Evolutionary conservation across 163 green algal species (phyloP), one percentile per base, ranked within the genome.

Genomic region (Trebouxiophyceae sp.): DNA sequence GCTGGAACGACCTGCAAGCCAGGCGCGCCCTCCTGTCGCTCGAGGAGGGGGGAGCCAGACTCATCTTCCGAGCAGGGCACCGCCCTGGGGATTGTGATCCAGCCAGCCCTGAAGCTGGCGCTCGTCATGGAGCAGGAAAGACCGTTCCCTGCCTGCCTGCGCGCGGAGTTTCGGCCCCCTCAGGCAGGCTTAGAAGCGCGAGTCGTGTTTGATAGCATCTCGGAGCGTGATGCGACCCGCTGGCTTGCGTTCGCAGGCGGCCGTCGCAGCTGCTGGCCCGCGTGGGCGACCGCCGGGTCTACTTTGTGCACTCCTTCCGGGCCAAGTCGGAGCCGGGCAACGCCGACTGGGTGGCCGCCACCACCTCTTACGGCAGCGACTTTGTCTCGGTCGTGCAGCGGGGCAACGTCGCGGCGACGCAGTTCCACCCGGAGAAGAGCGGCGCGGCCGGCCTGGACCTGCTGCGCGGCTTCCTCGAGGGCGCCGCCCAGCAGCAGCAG

Each of bases 401-500:
- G 45, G 93, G 91, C 24, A 70, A 91, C 28, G 85, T 95, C 20
- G 47, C 74, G 56, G 86, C 84, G 22, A 85, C 83, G 0, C 94
- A 99, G 71, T 99, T 98, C 73, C 94, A 99, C 79, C 94, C 94
- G 1, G 94, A 99, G 76, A 99, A 99, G 83, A 93, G 79, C 69
- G 94, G 93, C 23, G 66, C 66, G 33, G 81, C 76, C 0, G 92
- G 92, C 5, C 76, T 97, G 39, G 72, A 83, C 44, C 79, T 97
- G 54, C 72, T 97, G 30, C 60, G 71, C 28, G 69, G 63, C 59
- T 97, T 96, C 77, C 69, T 97, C 23, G 75, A 89, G 2, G 55
- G 30, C 4, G 29, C 47, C n/a, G n/a, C n/a, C 8, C 39, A 50
- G 8, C 39, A 50, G 39, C 39, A 50, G 8, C 39, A 8, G 8